Evolutionary conservation across 2,329 filamentous ascomycete species (phyloP).

Genomic region (Curvularia spicifera): DNA sequence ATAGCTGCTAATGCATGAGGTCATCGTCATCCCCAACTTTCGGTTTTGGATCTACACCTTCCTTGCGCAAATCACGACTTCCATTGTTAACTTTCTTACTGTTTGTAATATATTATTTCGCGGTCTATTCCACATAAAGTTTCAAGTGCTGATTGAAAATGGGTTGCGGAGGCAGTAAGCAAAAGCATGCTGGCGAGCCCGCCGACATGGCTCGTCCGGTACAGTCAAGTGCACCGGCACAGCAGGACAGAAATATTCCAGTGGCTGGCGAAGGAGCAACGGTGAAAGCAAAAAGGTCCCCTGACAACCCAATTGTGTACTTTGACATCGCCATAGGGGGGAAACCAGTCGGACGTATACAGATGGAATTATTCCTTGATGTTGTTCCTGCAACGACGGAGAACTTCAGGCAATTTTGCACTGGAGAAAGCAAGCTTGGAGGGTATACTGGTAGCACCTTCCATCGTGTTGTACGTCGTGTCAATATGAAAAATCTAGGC

Average conservation of each 20-base stretch:
- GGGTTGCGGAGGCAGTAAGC: conserved; percentile 23
- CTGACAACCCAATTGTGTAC: conserved; percentile 26
- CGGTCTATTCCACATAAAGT: neutral
- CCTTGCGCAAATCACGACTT: neutral
- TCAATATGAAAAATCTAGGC: neutral
- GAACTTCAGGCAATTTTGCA: conserved; percentile 84
- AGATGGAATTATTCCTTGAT: conserved; percentile 82
- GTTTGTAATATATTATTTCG: too few relatives aligned
- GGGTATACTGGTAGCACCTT: conserved; percentile 81
- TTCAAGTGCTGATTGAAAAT: conserved; percentile 2
- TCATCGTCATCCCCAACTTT: neutral
- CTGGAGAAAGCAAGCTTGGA: conserved; percentile 72
- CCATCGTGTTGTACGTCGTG: conserved; percentile 74
- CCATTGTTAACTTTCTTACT: neutral
- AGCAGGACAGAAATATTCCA: neutral
- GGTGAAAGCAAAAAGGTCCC: conserved; percentile 16
- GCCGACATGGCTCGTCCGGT: conserved; percentile 18
- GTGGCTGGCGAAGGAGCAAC: conserved; percentile 2
- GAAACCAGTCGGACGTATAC: conserved; percentile 73
- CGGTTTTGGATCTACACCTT: neutral
- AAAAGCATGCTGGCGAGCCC: conserved; percentile 8
- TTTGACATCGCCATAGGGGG: conserved; percentile 26
- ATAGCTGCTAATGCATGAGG: neutral
- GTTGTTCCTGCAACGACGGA: conserved; percentile 81
- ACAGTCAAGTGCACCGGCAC: neutral